These are phyloP conservation scores for Diaporthe batatas DNA, from an alignment of 2,329 filamentous ascomycete species.

Conservation along the genomic window DNA sequence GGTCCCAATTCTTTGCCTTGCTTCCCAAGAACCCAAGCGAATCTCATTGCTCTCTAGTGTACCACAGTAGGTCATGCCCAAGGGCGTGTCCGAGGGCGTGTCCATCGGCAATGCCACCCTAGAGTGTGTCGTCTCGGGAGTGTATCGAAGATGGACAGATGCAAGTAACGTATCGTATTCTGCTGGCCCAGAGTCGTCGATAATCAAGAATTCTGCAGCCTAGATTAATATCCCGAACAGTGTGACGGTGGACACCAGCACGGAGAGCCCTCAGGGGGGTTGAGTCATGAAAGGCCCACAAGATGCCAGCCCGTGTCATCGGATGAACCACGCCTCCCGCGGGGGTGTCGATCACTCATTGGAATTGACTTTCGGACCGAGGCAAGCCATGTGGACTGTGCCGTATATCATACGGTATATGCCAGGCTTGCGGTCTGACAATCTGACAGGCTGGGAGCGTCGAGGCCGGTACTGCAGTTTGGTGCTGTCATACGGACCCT, in stretches of 20 bases:
- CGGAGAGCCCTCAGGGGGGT: conserved; percentile 4
- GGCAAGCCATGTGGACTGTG: not conserved
- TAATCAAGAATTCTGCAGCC: conserved; percentile 24
- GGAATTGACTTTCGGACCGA: conserved; percentile 33
- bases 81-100: no score
- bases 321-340: conserved; percentile 19
- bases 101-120: not conserved
- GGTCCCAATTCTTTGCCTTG: not conserved
- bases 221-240: conserved; percentile 19
- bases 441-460: not conserved
- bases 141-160: not conserved
- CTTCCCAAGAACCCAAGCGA: not conserved
- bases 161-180: conserved; percentile 19
- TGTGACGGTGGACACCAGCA: conserved; percentile 6
- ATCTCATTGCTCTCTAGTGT: not conserved
- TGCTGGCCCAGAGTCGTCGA: not conserved
- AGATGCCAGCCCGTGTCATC: conserved; percentile 5
- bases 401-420: not conserved
- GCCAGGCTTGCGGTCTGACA: not conserved
- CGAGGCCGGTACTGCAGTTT: not conserved
- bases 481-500: not conserved
- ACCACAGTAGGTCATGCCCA: not conserved
- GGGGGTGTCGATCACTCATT: conserved; percentile 5
- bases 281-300: conserved; percentile 26
- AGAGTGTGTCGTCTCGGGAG: not conserved